Conservation (phyloP, 345 rosid species). For the Hypericum androsaemum region DNA sequence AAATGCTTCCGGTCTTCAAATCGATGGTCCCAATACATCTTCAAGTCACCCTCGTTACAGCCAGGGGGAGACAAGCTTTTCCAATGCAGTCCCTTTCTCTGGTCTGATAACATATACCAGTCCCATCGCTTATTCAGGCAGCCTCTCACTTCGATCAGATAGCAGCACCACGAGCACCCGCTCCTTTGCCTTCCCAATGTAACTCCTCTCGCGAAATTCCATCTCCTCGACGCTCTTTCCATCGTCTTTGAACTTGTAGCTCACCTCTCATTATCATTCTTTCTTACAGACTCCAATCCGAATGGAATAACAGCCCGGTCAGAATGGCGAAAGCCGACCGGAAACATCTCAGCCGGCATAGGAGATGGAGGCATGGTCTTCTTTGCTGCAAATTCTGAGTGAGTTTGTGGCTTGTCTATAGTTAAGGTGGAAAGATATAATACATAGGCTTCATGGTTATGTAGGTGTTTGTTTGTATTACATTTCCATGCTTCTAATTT, state of each 20-base stretch:
- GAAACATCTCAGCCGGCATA: conserved; percentile 38
- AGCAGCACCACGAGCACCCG: conserved; percentile 89
- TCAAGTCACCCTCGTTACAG: conserved; percentile 21
- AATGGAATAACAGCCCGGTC: conserved; percentile 89
- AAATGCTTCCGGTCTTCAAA: conserved; percentile 15
- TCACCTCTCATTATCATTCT: background rate
- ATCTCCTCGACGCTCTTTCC: background rate
- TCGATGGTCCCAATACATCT: conserved; percentile 13
- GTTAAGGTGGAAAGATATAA: conserved; percentile 14
- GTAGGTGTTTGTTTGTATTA: no score
- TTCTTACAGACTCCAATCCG: conserved; percentile 62
- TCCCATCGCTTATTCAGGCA: conserved; percentile 57
- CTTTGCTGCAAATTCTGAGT: conserved; percentile 87
- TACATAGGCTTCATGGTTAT: conserved; percentile 2
- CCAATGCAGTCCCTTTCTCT: conserved; percentile 45
- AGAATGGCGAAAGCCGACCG: conserved; percentile 73
- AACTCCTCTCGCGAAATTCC: conserved; percentile 9
- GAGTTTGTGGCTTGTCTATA: conserved; percentile 21
- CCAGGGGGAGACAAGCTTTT: conserved; percentile 69
- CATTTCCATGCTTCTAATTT: no score
- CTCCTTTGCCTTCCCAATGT: conserved; percentile 93
- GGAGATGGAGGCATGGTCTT: conserved; percentile 53
- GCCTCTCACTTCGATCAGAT: conserved; percentile 72
- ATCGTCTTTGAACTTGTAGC: background rate
- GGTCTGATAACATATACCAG: conserved; percentile 61